These are phyloP conservation scores for Multifurca ochricompacta DNA, from an alignment of 768 basidiomycete genomes.

Conservation along the genomic window DNA sequence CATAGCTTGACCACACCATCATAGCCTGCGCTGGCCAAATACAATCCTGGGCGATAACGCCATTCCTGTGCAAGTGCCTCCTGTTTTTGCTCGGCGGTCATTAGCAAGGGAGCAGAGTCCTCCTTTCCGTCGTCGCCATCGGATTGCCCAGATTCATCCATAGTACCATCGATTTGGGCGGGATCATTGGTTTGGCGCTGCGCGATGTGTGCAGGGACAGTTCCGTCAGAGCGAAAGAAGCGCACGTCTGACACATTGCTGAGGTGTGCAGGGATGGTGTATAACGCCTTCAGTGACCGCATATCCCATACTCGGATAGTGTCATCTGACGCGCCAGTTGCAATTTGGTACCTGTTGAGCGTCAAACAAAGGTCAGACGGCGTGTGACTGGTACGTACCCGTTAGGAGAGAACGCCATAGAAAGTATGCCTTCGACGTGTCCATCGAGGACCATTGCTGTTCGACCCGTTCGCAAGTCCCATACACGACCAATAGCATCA, in stretches of 20 bases:
- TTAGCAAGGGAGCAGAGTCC: neutral
- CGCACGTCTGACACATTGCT: slow-evolving; percentile 93
- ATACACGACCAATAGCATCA: slow-evolving; percentile 94
- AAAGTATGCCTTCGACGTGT: slow-evolving; percentile 86
- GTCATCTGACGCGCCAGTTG: slow-evolving; percentile 94
- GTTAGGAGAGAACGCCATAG: slow-evolving; percentile 91
- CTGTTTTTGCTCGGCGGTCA: slow-evolving; percentile 14
- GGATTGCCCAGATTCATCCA: slow-evolving; percentile 29
- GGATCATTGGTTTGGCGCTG: slow-evolving; percentile 22
- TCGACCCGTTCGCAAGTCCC: slow-evolving; percentile 92
- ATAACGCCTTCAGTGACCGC: slow-evolving; percentile 83
- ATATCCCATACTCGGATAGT: slow-evolving; percentile 99
- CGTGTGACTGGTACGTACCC: slow-evolving; percentile 51
- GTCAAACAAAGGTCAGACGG: slow-evolving; percentile 5
- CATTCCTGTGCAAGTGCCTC: slow-evolving; percentile 52
- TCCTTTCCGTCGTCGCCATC: slow-evolving; percentile 23
- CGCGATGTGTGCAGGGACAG: slow-evolving; percentile 34
- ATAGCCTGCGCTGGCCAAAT: slow-evolving; percentile 90
- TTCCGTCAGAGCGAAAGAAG: slow-evolving; percentile 71
- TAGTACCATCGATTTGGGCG: slow-evolving; percentile 43
- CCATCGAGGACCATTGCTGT: slow-evolving; percentile 98
- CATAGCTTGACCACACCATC: slow-evolving; percentile 94
- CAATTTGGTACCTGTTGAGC: slow-evolving; percentile 79
- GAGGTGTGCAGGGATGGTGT: slow-evolving; percentile 93
- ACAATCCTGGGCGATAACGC: slow-evolving; percentile 80